Evolutionary conservation across 75 land plant genomes (phyloP).

Genomic region (Sequoia sempervirens): DNA sequence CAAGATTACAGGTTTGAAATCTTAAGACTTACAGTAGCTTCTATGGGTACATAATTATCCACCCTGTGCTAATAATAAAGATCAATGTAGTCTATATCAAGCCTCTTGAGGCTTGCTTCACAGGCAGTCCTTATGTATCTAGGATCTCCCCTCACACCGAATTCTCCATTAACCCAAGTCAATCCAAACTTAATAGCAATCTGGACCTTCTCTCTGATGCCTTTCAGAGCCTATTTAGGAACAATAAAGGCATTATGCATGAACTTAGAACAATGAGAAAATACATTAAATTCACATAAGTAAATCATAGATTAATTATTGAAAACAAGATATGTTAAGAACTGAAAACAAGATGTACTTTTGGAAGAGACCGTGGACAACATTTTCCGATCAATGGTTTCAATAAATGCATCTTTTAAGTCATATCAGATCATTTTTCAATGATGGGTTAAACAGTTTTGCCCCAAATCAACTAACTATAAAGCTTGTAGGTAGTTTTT

Average conservation of each 20-base stretch:
- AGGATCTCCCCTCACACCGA: slow-evolving; percentile 28
- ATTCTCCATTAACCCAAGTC: not conserved
- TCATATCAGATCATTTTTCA: no score
- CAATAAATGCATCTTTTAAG: no score
- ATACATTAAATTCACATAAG: not conserved
- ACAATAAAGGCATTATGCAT: not conserved
- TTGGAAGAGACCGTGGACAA: no score
- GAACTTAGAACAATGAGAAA: not conserved
- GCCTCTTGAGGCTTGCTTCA: slow-evolving; percentile 42
- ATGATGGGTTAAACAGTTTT: no score
- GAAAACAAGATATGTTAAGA: not conserved
- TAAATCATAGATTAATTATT: not conserved
- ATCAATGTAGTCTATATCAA: slow-evolving; percentile 51
- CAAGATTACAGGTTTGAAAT: not conserved
- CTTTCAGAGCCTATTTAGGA: slow-evolving; percentile 45
- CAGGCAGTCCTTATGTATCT: slow-evolving; percentile 37
- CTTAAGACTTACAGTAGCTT: slow-evolving; percentile 38
- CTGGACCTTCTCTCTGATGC: slow-evolving; percentile 37
- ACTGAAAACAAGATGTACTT: not conserved
- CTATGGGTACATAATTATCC: slow-evolving; percentile 46
- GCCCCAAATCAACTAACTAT: no score
- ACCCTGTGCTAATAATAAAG: slow-evolving; percentile 58
- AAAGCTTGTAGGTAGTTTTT: no score
- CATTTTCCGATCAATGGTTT: no score
- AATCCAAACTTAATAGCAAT: slow-evolving; percentile 48